A percentile compares a stretch with the other conserved stretches of the same genome.
Conservation (phyloP, 805 yeast species). For the Monosporozyma aerobia region DNA sequence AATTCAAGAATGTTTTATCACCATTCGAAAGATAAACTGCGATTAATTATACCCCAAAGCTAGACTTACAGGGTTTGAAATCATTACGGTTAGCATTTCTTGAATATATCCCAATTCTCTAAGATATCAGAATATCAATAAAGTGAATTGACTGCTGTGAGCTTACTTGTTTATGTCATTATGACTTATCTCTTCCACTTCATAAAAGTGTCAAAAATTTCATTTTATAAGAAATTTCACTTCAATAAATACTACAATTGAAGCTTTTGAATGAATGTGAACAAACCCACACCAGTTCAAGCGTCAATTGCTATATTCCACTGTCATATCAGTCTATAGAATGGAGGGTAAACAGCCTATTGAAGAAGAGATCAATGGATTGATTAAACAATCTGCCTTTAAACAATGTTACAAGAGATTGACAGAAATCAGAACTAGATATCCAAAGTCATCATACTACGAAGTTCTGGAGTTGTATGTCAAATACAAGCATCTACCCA, state of each 20-base stretch:
- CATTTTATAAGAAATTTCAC: neutral
- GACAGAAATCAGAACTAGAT: constrained; percentile 38
- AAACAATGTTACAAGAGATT: constrained; percentile 38
- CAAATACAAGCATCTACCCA: constrained; percentile 22
- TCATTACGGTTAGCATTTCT: too few species aligned
- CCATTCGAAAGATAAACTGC: too few species aligned
- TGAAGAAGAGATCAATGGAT: constrained; percentile 31
- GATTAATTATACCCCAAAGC: too few species aligned
- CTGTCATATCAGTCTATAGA: neutral
- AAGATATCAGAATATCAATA: too few species aligned
- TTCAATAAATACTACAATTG: neutral
- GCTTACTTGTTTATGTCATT: too few species aligned
- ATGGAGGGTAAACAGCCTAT: constrained; percentile 14
- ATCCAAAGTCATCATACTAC: constrained; percentile 50
- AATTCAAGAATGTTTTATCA: too few species aligned
- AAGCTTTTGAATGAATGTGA: neutral
- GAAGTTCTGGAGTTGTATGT: constrained; percentile 29
- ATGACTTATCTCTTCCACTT: neutral
- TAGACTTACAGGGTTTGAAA: too few species aligned
- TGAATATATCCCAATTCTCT: too few species aligned
- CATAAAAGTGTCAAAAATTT: neutral
- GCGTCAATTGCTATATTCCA: neutral
- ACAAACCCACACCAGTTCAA: neutral
- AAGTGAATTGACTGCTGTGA: too few species aligned
- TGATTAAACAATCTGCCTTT: constrained; percentile 46